Conservation (phyloP, 31 red algal genomes). For the Endocladia muricata region DNA sequence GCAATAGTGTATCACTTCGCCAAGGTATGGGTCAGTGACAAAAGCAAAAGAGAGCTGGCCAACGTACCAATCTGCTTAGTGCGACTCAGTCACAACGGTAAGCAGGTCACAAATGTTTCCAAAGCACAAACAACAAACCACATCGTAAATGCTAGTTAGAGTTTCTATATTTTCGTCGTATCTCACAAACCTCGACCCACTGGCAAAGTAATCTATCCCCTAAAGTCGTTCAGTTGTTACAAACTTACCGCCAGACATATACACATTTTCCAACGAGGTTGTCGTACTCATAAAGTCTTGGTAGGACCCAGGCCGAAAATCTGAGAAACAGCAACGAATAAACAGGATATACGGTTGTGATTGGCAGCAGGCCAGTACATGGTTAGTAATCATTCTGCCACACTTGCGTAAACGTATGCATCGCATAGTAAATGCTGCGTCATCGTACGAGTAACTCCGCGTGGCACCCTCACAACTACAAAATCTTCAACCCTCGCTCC, state of each 20-base stretch:
- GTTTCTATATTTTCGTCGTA: no score
- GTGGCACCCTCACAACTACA: slow-evolving; percentile 68
- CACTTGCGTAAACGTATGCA: neutral
- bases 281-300: slow-evolving; percentile 56
- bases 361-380: neutral
- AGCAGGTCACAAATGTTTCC: no score
- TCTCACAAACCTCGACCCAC: no score
- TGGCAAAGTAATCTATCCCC: no score
- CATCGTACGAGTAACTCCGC: slow-evolving; percentile 75
- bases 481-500: slow-evolving; percentile 66
- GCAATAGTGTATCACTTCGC: no score
- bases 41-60: no score
- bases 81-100: no score
- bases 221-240: no score
- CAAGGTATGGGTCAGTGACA: no score
- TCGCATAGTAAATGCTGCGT: neutral
- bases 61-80: no score
- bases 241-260: slow-evolving; percentile 65
- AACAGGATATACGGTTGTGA: neutral
- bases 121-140: no score
- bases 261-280: slow-evolving; percentile 58
- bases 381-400: neutral
- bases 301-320: slow-evolving; percentile 84
- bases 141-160: no score
- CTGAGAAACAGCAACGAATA: slow-evolving; percentile 16